These are phyloP conservation scores for Nakazawaea siamensis DNA, from an alignment of 805 yeast genomes.

Conservation along the genomic window DNA sequence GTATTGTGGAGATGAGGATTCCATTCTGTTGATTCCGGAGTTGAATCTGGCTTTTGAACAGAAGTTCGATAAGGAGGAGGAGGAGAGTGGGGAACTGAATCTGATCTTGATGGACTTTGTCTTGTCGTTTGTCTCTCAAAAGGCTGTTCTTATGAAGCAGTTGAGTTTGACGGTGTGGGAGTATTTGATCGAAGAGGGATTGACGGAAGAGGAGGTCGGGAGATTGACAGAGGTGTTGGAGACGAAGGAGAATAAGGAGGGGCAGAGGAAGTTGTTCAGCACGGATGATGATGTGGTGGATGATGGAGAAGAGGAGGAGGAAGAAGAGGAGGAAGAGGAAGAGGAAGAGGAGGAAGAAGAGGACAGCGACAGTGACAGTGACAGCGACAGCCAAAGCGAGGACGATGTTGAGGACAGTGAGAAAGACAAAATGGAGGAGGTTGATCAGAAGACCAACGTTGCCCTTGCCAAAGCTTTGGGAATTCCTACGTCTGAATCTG, in stretches of 20 bases:
- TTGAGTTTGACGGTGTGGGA: constrained; percentile 42
- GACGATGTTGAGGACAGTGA: constrained; percentile 26
- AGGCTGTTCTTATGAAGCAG: constrained; percentile 48
- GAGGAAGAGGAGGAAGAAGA: constrained; percentile 31
- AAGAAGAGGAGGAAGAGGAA: constrained; percentile 25
- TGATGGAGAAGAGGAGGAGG: constrained; percentile 26
- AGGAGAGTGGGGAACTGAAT: constrained; percentile 26
- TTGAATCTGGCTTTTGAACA: constrained; percentile 51
- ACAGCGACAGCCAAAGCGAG: constrained; percentile 7
- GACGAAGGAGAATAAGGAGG: constrained; percentile 73
- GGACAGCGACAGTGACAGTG: constrained; percentile 28
- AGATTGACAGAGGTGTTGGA: constrained; percentile 45
- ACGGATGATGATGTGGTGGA: constrained; percentile 36
- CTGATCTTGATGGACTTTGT: constrained; percentile 37
- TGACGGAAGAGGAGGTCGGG: constrained; percentile 36
- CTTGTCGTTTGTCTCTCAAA: constrained; percentile 47
- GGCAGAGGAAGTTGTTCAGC: constrained; percentile 63
- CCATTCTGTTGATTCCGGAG: constrained; percentile 68
- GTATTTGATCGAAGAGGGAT: constrained; percentile 34
- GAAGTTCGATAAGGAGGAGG: constrained; percentile 28
- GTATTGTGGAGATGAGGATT: constrained; percentile 70
- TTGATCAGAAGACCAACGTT: constrained; percentile 39
- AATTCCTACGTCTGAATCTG: constrained; percentile 37
- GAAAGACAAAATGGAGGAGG: constrained; percentile 35
- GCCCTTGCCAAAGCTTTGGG: constrained; percentile 68